Evolutionary conservation across 2,329 filamentous ascomycete species (phyloP), one percentile per base, ranked within the genome.

Genomic region (Aspergillus piperis): DNA sequence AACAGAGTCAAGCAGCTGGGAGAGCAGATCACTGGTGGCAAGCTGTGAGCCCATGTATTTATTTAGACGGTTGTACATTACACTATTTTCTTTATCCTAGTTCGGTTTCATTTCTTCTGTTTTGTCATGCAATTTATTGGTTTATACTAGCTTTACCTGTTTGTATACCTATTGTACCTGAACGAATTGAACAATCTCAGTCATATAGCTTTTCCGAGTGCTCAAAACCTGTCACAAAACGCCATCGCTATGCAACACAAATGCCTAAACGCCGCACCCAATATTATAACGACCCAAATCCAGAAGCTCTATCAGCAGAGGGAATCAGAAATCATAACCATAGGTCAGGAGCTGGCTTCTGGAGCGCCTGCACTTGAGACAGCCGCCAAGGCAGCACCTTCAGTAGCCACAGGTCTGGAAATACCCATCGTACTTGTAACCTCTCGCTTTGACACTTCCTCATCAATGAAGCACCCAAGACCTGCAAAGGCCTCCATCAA

Each of bases 401-500:
- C 64, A 17, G 72, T 73, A 15, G 70, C 64, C 7, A 68, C 55
- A 21, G 71, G 62, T 23, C 68, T 68, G 15, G 69, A 63, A 6
- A 54, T 44, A 3, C 64, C 64, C 7, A 65, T 36, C 32, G 65
- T 62, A 58, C 52, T 62, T 36, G 62, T 51, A 39, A 64, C 64
- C 42, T 75, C 70, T 44, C 75, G 67, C 39, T 71, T 65, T 2
- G 73, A 58, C 17, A 80, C 70, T 71, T 96, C 93, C 49, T 97
- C 92, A 38, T 86, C 89, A 44, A 99, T 82, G 68, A 96, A 96
- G 44, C 96, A 90, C 0, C 90, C 92, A 62, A 99, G 76, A 0
- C 96, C 95, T 0, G 91, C 87, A 77, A 97, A 98, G 0, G 94
- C 92, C 72, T 97, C 93, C 62, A 91, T 90, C 72, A 99, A 80